Percentiles rank a stretch among this genome's conserved stretches.
Evolutionary conservation across 768 basidiomycete genomes (phyloP).

Genomic region (Trametes gibbosa): DNA sequence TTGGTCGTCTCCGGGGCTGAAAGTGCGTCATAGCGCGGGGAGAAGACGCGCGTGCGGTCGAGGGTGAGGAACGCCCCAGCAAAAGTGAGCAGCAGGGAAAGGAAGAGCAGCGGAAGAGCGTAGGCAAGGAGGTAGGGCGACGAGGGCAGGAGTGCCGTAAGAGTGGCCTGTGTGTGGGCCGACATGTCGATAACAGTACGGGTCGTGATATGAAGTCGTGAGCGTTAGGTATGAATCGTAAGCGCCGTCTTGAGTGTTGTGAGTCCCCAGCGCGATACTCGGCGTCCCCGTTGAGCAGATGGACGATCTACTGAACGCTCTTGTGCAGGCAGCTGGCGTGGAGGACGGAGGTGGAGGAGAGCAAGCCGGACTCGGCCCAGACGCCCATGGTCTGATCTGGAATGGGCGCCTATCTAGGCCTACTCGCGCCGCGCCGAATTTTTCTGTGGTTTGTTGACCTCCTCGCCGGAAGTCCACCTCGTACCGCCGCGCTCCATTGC

Average conservation of each 20-base stretch:
- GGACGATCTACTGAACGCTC: too few species aligned
- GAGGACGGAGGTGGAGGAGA: background rate
- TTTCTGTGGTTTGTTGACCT: background rate
- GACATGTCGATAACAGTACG: slow-evolving; percentile 13
- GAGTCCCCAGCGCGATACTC: background rate
- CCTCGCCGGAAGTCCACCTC: background rate
- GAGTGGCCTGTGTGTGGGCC: slow-evolving; percentile 10
- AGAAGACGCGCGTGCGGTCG: slow-evolving; percentile 64
- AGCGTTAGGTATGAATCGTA: slow-evolving; percentile 7
- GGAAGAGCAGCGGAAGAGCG: slow-evolving; percentile 54
- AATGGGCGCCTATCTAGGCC: background rate
- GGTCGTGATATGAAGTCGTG: slow-evolving; percentile 6
- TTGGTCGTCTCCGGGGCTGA: slow-evolving; percentile 26
- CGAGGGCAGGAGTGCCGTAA: slow-evolving; percentile 41
- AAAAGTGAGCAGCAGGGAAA: slow-evolving; percentile 57
- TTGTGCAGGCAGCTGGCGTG: background rate
- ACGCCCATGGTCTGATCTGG: background rate
- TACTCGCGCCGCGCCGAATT: background rate
- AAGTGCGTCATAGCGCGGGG: slow-evolving; percentile 37
- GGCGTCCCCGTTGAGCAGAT: background rate
- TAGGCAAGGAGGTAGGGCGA: slow-evolving; percentile 54
- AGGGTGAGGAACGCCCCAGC: slow-evolving; percentile 72
- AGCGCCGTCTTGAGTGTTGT: background rate
- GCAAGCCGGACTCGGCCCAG: background rate
- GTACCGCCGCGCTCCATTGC: background rate